Evolutionary conservation across 176 grass and related monocot species (phyloP).

Genomic region (Avena eriantha): DNA sequence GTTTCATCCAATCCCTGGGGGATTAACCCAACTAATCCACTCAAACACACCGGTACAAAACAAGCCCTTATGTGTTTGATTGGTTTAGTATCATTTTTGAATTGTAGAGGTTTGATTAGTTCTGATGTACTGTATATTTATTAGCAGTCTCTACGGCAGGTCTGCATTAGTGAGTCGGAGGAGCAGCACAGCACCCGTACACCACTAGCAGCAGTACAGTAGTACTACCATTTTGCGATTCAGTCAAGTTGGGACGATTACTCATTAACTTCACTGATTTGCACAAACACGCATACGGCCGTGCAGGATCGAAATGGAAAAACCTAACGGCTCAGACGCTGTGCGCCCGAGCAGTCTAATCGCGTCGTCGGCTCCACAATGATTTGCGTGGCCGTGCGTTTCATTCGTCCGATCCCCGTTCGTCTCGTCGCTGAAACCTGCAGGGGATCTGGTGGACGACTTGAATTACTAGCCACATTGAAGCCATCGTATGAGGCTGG

Average conservation of each 20-base stretch:
- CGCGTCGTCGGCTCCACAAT: constrained; percentile 27
- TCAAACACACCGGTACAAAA: too few relatives aligned
- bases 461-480: constrained; percentile 54
- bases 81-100: neutral
- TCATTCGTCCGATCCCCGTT: constrained; percentile 9
- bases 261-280: constrained; percentile 27
- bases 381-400: constrained; percentile 47
- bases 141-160: constrained; percentile 31
- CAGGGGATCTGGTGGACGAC: constrained; percentile 51
- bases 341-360: neutral
- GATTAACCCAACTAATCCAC: too few relatives aligned
- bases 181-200: constrained; percentile 7
- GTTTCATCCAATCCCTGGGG: too few relatives aligned
- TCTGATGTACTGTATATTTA: neutral
- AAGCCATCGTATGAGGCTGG: constrained; percentile 34
- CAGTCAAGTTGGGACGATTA: constrained; percentile 11
- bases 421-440: constrained; percentile 44
- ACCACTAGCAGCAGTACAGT: too few relatives aligned
- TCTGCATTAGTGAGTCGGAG: constrained; percentile 33
- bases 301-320: constrained; percentile 28
- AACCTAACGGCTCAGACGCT: constrained; percentile 7
- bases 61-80: constrained; percentile 29
- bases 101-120: constrained; percentile 1
- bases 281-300: constrained; percentile 43
- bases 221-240: neutral